Conservation (phyloP, 2,329 filamentous ascomycete genomes). For the Pestalotiopsis sp. region DNA sequence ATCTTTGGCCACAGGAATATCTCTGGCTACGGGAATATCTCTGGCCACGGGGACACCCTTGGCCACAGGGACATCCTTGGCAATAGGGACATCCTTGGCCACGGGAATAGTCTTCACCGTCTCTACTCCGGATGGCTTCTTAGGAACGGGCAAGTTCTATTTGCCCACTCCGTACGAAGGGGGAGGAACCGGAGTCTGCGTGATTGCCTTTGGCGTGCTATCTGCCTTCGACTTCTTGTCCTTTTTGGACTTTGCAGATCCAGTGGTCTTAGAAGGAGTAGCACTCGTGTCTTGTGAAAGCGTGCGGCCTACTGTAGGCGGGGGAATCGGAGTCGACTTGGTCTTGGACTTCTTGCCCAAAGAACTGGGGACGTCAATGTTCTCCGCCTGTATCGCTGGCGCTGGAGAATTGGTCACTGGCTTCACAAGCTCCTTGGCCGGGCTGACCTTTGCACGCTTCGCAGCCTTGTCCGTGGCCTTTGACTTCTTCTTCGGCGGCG, state of each 20-base stretch:
- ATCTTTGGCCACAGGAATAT: too few relatives aligned
- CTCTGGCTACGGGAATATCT: too few relatives aligned
- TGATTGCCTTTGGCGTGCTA: slow-evolving; percentile 13
- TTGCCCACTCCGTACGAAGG: slow-evolving; percentile 16
- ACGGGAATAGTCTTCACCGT: too few relatives aligned
- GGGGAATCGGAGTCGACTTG: slow-evolving; percentile 23
- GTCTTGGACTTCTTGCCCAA: slow-evolving; percentile 2
- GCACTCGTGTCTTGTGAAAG: slow-evolving; percentile 26
- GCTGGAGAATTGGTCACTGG: neutral
- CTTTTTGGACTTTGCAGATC: slow-evolving; percentile 33
- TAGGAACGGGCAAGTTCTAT: slow-evolving; percentile 1
- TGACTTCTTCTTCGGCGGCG: slow-evolving; percentile 28
- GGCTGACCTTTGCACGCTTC: slow-evolving; percentile 41
- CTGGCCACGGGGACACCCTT: too few relatives aligned
- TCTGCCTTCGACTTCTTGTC: slow-evolving; percentile 31
- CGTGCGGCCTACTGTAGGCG: slow-evolving; percentile 28
- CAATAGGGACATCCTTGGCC: too few relatives aligned
- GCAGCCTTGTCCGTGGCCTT: slow-evolving; percentile 25
- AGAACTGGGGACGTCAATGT: slow-evolving; percentile 13
- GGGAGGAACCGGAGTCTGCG: slow-evolving; percentile 29
- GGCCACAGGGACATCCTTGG: too few relatives aligned
- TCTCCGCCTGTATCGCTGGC: slow-evolving; percentile 28
- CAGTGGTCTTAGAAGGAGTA: slow-evolving; percentile 24
- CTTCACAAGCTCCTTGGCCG: slow-evolving; percentile 35
- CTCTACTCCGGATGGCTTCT: neutral